Evolutionary conservation across 331 rosid species (phyloP).

Genomic region (Rosa hybrid): DNA sequence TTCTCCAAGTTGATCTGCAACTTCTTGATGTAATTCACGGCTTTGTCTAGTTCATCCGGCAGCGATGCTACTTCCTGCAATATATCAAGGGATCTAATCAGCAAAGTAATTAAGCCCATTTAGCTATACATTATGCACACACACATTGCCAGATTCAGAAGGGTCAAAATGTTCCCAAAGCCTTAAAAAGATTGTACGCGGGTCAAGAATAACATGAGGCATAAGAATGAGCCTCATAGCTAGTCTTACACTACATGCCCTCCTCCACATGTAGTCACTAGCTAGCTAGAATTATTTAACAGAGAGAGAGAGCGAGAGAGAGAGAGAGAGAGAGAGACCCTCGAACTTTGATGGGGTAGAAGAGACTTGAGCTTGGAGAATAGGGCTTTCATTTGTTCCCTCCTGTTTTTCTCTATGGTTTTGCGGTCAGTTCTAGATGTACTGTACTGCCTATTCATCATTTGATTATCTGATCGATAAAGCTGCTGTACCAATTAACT

Average conservation of each 20-base stretch:
- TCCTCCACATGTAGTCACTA: background rate
- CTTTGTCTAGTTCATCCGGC: conserved; percentile 60
- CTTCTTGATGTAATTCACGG: conserved; percentile 62
- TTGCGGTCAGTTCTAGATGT: conserved; percentile 54
- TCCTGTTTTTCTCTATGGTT: conserved; percentile 55
- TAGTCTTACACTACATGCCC: background rate
- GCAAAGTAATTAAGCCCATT: background rate
- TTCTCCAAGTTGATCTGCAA: conserved; percentile 53
- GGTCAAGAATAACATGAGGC: too few species aligned
- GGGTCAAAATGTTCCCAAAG: too few species aligned
- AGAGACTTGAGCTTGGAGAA: conserved; percentile 55
- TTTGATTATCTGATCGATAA: conserved; percentile 18
- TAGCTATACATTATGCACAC: background rate
- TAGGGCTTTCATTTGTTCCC: conserved; percentile 69
- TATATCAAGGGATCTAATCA: background rate
- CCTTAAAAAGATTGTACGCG: too few species aligned
- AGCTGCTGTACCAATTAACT: background rate
- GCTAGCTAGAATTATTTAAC: background rate
- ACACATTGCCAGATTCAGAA: background rate
- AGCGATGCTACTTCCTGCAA: conserved; percentile 45
- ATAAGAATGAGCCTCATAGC: too few species aligned
- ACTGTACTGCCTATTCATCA: conserved; percentile 52
- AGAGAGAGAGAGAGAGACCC: conserved; percentile 26
- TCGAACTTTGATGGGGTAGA: conserved; percentile 51
- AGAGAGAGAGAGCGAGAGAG: background rate